Evolutionary conservation across 495 filamentous ascomycete genomes (phyloP).

Genomic region (Aspergillus kassunensis): DNA sequence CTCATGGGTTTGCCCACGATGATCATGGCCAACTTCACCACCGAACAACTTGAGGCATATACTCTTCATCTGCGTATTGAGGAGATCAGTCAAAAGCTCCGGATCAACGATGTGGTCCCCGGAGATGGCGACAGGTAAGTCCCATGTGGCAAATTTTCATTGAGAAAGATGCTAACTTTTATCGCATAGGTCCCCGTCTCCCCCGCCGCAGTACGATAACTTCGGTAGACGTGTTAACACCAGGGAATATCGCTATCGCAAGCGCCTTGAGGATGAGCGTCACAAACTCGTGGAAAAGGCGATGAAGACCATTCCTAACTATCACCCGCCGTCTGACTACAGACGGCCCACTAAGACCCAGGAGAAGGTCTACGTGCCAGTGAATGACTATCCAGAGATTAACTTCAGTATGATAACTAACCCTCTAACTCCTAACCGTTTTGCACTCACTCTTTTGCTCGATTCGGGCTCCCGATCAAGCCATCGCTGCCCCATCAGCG

Average conservation of each 20-base stretch:
- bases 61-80: constrained; percentile 92
- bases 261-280: constrained; percentile 94
- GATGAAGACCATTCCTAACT: constrained; percentile 97
- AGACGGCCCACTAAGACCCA: constrained; percentile 98
- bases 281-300: constrained; percentile 97
- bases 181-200: constrained; percentile 76
- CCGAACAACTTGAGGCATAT: constrained; percentile 95
- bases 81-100: constrained; percentile 97
- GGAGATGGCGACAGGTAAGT: constrained; percentile 82
- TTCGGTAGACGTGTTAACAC: constrained; percentile 98
- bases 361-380: constrained; percentile 99
- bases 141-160: background rate
- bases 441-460: constrained; percentile 46
- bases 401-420: constrained; percentile 99
- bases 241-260: constrained; percentile 94
- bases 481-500: constrained; percentile 25
- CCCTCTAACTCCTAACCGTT: constrained; percentile 83
- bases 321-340: constrained; percentile 95
- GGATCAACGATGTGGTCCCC: constrained; percentile 96
- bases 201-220: constrained; percentile 96
- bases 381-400: constrained; percentile 99
- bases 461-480: constrained; percentile 43
- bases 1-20: constrained; percentile 96
- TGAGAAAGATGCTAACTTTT: constrained; percentile 17
- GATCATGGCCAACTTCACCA: constrained; percentile 95